Base-by-base conservation (phyloP, 192 early-diverging fungal species). In the Gonapodya sp. region DNA sequence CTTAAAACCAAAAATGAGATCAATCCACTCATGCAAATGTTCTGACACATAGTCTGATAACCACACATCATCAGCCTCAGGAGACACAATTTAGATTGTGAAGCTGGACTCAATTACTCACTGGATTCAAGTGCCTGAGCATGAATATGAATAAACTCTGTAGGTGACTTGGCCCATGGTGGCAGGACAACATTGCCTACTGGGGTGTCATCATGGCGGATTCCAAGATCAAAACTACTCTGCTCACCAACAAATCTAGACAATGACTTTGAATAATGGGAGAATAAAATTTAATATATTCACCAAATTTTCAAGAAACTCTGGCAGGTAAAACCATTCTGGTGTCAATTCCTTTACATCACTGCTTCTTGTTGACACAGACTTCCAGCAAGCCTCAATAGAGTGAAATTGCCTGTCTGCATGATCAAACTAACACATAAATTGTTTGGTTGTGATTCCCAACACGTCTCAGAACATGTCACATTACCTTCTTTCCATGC, bases 241-340 rank as follows among this genome's bases (percentile, higher is more conserved):
- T 73, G 86, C 85, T 30, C 86, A 89, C 1, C 18, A 31, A n/a
- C n/a, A n/a, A n/a, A n/a, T n/a, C n/a, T n/a, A n/a, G n/a, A n/a
- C n/a, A n/a, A n/a, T n/a, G n/a, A n/a, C n/a, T n/a, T n/a, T n/a
- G n/a, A n/a, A n/a, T n/a, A n/a, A n/a, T n/a, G n/a, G n/a, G n/a
- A n/a, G n/a, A n/a, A n/a, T n/a, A n/a, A n/a, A n/a, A n/a, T n/a
- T n/a, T n/a, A n/a, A 85, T 86, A 79, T 91, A 64, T 24, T 64
- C 24, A 64, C 92, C n/a, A 87, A 86, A 79, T 94, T 94, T 82
- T 86, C 83, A 82, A 98, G 86, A 80, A 97, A 97, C 79, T 97
- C 95, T 0, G 96, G 96, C 83, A 97, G 81, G 86, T 95, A 98
- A 80, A 94, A 98, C 84, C 97, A 98, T 84, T 98, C 96, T 1